These are phyloP conservation scores for Talaromyces marneffei DNA, from an alignment of 2,329 filamentous ascomycete species.

Conservation along the genomic window DNA sequence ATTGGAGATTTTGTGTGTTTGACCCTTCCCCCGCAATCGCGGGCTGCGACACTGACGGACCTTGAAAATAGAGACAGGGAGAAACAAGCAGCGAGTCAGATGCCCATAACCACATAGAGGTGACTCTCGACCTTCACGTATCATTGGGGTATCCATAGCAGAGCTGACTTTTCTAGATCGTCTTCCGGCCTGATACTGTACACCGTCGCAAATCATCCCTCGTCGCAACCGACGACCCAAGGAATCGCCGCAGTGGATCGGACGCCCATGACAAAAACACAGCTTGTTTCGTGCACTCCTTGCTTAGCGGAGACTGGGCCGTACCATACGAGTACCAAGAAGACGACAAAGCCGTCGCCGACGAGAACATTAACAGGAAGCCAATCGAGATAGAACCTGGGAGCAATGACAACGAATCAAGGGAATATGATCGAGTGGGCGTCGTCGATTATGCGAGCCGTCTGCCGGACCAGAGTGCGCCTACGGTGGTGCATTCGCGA, in stretches of 20 bases:
- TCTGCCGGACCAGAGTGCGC: conserved; percentile 21
- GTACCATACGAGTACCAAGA: conserved; percentile 14
- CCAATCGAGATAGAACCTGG: conserved; percentile 5
- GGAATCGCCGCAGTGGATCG: conserved; percentile 30
- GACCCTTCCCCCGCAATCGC: neutral
- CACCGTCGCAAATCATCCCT: conserved; percentile 58
- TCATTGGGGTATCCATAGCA: neutral
- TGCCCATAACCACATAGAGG: conserved; percentile 33
- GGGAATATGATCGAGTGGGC: conserved; percentile 20
- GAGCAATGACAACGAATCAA: conserved; percentile 5
- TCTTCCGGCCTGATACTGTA: conserved; percentile 48
- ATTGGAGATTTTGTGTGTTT: conserved; percentile 14
- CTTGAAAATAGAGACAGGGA: conserved; percentile 17
- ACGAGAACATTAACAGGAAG: conserved; percentile 2
- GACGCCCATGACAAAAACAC: conserved; percentile 39
- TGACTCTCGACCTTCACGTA: conserved; percentile 15
- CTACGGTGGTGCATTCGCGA: conserved; percentile 55
- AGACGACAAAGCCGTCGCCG: conserved; percentile 16
- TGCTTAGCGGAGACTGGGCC: conserved; percentile 43
- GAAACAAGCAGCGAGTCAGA: conserved; percentile 31
- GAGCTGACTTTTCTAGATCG: conserved; percentile 41
- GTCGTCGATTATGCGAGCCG: conserved; percentile 24
- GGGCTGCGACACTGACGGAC: neutral
- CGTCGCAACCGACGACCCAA: conserved; percentile 40
- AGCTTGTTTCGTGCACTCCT: conserved; percentile 57